phyloP scores from a whole-genome alignment of 106 monocot genomes.

The Acorus calamus region DNA sequence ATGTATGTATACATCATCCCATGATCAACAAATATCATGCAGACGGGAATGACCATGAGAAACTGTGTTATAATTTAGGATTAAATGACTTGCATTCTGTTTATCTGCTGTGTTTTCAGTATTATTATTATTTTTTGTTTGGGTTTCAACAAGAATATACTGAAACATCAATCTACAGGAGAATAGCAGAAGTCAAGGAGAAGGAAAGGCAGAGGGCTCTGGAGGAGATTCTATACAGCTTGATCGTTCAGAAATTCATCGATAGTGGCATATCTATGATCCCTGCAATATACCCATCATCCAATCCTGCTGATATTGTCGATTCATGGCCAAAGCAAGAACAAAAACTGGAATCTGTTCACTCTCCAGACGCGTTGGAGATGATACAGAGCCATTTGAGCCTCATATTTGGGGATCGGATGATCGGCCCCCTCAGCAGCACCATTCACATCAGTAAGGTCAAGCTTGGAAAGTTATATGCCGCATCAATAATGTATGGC shows the following conservation, averaged over 20 bases:
- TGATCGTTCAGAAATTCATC: slow-evolving; percentile 71
- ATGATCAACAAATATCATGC: no score
- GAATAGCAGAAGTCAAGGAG: slow-evolving; percentile 83
- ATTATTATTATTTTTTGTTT: no score
- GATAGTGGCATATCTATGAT: slow-evolving; percentile 76
- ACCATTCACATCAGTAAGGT: slow-evolving; percentile 79
- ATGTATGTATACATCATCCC: no score
- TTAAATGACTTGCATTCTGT: no score
- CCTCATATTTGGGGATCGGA: slow-evolving; percentile 67
- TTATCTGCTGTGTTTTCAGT: no score
- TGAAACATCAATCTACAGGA: slow-evolving; percentile 33
- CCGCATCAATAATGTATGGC: slow-evolving; percentile 97
- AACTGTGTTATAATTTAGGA: no score
- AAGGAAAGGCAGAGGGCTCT: slow-evolving; percentile 67
- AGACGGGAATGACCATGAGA: no score
- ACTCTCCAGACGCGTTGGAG: slow-evolving; percentile 81
- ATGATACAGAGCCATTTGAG: slow-evolving; percentile 83
- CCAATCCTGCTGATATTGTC: slow-evolving; percentile 30
- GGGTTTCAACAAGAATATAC: no score
- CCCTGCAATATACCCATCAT: slow-evolving; percentile 31
- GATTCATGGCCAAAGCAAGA: slow-evolving; percentile 77
- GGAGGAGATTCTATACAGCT: slow-evolving; percentile 88
- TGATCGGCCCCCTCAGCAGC: slow-evolving; percentile 50
- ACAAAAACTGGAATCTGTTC: slow-evolving; percentile 52
- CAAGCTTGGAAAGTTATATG: slow-evolving; percentile 95